Evolutionary conservation across 140 eudicot species (phyloP).

Genomic region (Senecio squalidus): DNA sequence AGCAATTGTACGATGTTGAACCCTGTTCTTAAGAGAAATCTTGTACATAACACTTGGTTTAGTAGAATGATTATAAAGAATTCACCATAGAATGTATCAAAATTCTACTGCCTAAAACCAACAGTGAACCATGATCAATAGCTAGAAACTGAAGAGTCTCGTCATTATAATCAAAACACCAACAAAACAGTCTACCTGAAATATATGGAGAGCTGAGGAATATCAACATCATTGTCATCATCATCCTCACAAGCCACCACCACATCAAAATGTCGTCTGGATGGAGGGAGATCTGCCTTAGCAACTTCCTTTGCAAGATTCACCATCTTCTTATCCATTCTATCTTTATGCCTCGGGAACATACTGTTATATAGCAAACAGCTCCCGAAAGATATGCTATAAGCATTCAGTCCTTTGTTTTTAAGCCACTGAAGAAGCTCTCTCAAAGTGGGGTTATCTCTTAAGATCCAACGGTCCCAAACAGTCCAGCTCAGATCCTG

Average conservation of each 20-base stretch:
- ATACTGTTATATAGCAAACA: slow-evolving; percentile 67
- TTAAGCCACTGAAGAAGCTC: slow-evolving; percentile 68
- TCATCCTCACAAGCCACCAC: slow-evolving; percentile 84
- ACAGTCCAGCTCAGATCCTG: slow-evolving; percentile 79
- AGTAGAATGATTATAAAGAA: slow-evolving; percentile 11
- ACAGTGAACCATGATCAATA: slow-evolving; percentile 8
- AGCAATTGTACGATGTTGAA: slow-evolving; percentile 7
- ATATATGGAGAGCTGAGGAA: slow-evolving; percentile 70
- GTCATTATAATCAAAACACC: slow-evolving; percentile 6
- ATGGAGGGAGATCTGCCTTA: slow-evolving; percentile 55
- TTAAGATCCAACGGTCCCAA: slow-evolving; percentile 81
- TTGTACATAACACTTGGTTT: slow-evolving; percentile 23
- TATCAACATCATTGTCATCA: slow-evolving; percentile 64
- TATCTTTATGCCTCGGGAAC: slow-evolving; percentile 69
- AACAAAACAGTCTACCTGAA: slow-evolving; percentile 46
- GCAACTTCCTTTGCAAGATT: slow-evolving; percentile 65
- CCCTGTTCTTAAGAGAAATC: slow-evolving; percentile 18
- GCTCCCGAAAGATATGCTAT: slow-evolving; percentile 68
- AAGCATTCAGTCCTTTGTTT: slow-evolving; percentile 64
- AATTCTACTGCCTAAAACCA: slow-evolving; percentile 12
- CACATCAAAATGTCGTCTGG: slow-evolving; percentile 63
- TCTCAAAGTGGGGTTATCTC: slow-evolving; percentile 50
- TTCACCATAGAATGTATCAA: slow-evolving; percentile 14
- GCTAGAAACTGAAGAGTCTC: slow-evolving; percentile 12
- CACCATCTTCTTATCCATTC: slow-evolving; percentile 74